A percentile compares a stretch with the other conserved stretches of the same genome.
Conservation (phyloP, 2,329 filamentous ascomycete genomes). For the Xylariales sp. region DNA sequence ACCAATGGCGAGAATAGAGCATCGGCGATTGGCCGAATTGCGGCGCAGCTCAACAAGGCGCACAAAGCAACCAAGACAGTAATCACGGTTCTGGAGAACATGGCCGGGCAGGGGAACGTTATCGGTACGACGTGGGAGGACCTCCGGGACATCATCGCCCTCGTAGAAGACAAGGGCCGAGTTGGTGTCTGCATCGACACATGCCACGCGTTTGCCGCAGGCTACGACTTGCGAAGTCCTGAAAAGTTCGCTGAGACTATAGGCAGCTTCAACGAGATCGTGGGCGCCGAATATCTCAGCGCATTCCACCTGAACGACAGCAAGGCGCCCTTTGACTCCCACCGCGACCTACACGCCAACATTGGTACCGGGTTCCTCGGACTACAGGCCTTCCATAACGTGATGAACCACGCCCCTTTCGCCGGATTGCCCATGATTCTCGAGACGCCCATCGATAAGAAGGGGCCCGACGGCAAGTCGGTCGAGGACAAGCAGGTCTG, state of each 20-base stretch:
- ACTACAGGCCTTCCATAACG: conserved; percentile 80
- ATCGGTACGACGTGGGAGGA: conserved; percentile 85
- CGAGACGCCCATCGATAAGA: conserved; percentile 87
- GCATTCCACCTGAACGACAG: conserved; percentile 94
- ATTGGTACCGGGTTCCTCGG: conserved; percentile 95
- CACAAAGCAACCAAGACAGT: conserved; percentile 73
- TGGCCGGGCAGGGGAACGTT: conserved; percentile 86
- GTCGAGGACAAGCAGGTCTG: conserved; percentile 79
- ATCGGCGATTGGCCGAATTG: conserved; percentile 74
- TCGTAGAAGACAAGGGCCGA: conserved; percentile 74
- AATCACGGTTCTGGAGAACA: conserved; percentile 86
- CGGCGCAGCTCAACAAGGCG: conserved; percentile 74
- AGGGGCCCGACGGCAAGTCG: conserved; percentile 59
- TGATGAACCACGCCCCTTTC: conserved; percentile 79
- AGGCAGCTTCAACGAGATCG: conserved; percentile 67
- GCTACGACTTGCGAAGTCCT: conserved; percentile 80
- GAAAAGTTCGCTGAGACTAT: conserved; percentile 71
- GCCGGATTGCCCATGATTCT: conserved; percentile 83
- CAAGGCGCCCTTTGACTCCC: conserved; percentile 79
- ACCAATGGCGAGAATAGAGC: conserved; percentile 63
- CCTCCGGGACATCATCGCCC: conserved; percentile 75
- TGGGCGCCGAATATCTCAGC: conserved; percentile 75
- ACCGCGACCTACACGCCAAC: conserved; percentile 89
- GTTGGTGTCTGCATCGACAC: conserved; percentile 96
- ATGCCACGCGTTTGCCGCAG: conserved; percentile 91